Conservation (phyloP, 2,329 filamentous ascomycete species). For the Pseudogymnoascus sp. region DNA sequence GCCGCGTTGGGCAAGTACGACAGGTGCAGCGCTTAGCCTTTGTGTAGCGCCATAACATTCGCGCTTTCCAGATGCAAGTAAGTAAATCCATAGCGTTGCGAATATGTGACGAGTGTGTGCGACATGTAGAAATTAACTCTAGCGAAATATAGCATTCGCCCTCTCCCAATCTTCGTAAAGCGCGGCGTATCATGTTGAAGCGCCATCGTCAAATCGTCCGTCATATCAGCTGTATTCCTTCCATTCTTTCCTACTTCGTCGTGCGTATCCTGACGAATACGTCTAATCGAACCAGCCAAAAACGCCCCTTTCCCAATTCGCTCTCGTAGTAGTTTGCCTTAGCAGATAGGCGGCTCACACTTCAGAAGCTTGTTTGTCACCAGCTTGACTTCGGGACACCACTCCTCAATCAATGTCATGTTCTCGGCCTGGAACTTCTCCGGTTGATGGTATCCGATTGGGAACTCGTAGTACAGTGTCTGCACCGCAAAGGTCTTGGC, state of each 20-base stretch:
- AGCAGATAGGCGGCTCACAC: constrained; percentile 5
- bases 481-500: constrained; percentile 19
- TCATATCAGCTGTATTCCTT: neutral
- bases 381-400: constrained; percentile 25
- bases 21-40: neutral
- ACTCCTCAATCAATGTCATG: constrained; percentile 24
- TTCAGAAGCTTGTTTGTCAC: constrained; percentile 6
- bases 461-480: constrained; percentile 14
- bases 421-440: constrained; percentile 19
- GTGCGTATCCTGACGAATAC: neutral
- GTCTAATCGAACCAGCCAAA: neutral
- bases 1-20: neutral
- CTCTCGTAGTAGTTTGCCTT: neutral
- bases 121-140: neutral
- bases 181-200: neutral
- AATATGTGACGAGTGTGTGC: neutral
- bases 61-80: neutral
- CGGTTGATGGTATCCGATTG: constrained; percentile 15
- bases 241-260: neutral
- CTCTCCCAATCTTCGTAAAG: neutral
- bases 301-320: neutral
- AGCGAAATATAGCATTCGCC: neutral
- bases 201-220: constrained; percentile 3
- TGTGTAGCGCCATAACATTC: neutral
- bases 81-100: neutral